Conservation (phyloP, 78 protist genomes). For the Capsaspora owczarzaki region DNA sequence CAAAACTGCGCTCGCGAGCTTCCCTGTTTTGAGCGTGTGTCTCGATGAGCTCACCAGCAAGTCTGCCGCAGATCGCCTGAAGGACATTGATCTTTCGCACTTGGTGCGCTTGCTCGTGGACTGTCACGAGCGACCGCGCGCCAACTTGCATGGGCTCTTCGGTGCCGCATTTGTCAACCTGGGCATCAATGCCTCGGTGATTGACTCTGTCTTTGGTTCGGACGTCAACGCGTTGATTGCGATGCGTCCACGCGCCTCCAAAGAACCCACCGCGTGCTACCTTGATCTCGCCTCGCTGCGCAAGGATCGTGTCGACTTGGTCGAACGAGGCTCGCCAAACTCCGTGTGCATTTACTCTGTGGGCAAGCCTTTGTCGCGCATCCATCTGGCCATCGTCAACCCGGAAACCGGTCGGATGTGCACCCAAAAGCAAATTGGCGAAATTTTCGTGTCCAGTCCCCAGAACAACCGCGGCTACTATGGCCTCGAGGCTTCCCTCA, state of each 20-base stretch:
- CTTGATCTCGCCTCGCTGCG: neutral
- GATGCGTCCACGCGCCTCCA: neutral
- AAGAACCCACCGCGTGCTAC: neutral
- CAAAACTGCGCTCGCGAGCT: too few relatives aligned
- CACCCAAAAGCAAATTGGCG: neutral
- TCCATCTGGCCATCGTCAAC: neutral
- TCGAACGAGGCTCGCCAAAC: neutral
- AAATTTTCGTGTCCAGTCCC: neutral
- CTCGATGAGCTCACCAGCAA: too few relatives aligned
- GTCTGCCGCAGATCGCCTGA: too few relatives aligned
- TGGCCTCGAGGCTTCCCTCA: neutral
- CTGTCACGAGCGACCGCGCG: slow-evolving; percentile 1
- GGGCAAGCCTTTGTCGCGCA: neutral
- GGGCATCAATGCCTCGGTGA: neutral
- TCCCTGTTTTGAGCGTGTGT: too few relatives aligned
- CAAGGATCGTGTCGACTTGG: neutral
- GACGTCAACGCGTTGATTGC: neutral
- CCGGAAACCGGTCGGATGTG: neutral
- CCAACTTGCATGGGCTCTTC: neutral
- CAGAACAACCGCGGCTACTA: neutral
- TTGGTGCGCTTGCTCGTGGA: neutral
- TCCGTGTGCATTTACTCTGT: neutral
- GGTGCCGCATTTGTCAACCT: neutral
- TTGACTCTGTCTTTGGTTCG: neutral
- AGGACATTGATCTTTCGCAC: too few relatives aligned